Evolutionary conservation across 2,329 filamentous ascomycete genomes (phyloP).

Genomic region (Ophiostoma ulmi): DNA sequence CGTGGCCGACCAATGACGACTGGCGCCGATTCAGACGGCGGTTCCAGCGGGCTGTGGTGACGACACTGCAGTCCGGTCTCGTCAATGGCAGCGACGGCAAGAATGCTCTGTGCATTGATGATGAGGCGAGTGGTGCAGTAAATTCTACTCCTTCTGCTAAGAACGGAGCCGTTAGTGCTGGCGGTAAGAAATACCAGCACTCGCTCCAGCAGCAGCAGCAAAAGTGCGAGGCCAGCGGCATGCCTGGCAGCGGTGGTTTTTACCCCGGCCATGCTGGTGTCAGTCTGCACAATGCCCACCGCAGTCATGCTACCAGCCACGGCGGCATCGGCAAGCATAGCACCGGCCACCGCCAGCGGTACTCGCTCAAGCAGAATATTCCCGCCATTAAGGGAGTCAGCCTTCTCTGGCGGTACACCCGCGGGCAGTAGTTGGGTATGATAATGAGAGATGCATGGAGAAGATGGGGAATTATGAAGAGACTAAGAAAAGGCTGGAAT

Average conservation of each 20-base stretch:
- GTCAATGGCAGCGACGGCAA: slow-evolving; percentile 18
- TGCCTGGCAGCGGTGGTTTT: neutral
- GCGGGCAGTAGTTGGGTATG: neutral
- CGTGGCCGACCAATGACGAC: slow-evolving; percentile 40
- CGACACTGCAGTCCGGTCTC: slow-evolving; percentile 29
- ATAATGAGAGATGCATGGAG: too few relatives aligned
- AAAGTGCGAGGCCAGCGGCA: slow-evolving; percentile 2
- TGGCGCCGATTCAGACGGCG: slow-evolving; percentile 37
- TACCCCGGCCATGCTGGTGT: neutral
- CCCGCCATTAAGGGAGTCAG: slow-evolving; percentile 27
- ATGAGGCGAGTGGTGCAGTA: neutral
- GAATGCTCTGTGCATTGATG: slow-evolving; percentile 19
- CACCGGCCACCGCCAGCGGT: neutral
- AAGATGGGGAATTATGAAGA: neutral
- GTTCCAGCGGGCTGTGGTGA: slow-evolving; percentile 34
- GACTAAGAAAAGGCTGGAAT: neutral
- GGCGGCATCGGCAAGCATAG: neutral
- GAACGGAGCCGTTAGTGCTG: neutral
- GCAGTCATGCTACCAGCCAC: slow-evolving; percentile 9
- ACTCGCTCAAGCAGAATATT: slow-evolving; percentile 22
- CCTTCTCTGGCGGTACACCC: slow-evolving; percentile 27
- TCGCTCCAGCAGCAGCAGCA: neutral
- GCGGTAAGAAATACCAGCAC: slow-evolving; percentile 8
- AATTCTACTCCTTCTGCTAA: neutral
- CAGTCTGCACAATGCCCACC: slow-evolving; percentile 12